Evolutionary conservation across 2,329 filamentous ascomycete species (phyloP).

Genomic region (Arthroderma sp.): DNA sequence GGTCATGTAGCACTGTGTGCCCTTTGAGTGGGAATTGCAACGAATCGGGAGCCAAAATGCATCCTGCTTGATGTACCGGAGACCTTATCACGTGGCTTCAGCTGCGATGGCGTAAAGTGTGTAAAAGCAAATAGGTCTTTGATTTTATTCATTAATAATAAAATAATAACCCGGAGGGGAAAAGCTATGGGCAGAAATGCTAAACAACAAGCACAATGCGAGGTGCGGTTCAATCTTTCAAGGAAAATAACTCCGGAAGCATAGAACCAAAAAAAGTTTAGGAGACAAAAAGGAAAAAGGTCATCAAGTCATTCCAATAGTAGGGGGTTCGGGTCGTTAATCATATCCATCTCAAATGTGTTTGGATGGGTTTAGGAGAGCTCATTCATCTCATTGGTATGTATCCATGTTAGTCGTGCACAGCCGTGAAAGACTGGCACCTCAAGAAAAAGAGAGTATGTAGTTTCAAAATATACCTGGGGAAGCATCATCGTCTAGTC

Average conservation of each 20-base stretch:
- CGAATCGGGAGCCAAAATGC: not conserved
- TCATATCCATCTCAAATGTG: not conserved
- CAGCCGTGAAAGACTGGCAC: not conserved
- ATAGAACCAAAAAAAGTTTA: not conserved
- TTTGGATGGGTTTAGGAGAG: not conserved
- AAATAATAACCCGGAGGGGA: not conserved
- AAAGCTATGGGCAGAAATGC: conserved; percentile 2
- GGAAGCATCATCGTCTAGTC: not conserved
- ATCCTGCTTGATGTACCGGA: not conserved
- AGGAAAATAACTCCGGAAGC: conserved; percentile 4
- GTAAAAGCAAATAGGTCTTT: not conserved
- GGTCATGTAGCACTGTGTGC: not conserved
- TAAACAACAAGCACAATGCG: conserved; percentile 1
- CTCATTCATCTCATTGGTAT: not conserved
- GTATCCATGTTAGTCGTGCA: not conserved
- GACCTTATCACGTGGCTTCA: conserved; percentile 4
- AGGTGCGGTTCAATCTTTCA: conserved; percentile 1
- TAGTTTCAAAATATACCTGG: not conserved
- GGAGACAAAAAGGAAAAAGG: not conserved
- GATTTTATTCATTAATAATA: conserved; percentile 4
- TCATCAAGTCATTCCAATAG: conserved; percentile 1
- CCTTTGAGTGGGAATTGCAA: not conserved
- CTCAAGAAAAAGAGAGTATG: not conserved
- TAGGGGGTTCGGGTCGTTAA: not conserved
- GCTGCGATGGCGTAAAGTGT: conserved; percentile 3